Base-by-base conservation (phyloP, 768 basidiomycete genomes). In the Russula olivacea region DNA sequence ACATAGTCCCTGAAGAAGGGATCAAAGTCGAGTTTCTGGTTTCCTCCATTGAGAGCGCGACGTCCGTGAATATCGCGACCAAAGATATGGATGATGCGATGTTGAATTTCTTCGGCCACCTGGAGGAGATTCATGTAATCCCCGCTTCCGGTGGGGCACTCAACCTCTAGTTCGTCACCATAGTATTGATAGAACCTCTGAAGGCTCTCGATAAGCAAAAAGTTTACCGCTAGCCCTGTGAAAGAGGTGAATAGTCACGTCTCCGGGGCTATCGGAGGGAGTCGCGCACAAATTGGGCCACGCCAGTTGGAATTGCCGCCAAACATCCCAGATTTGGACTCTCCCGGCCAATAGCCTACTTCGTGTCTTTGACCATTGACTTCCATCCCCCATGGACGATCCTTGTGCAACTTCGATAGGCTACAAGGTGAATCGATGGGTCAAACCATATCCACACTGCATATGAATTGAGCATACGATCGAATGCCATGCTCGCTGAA, bases 171-270 rank as follows among this genome's bases (percentile, higher is more conserved):
- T 23, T 90, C 87, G 60, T 93, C 88, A 2, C 97, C 97, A 68
- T 97, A 98, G 75, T 98, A 99, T 70, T 96, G 93, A 74, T 98
- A 89, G 81, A 98, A 98, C 23, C 97, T 83, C 74, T 98, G 97
- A 58, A 99, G 80, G 72, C 89, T 92, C 75, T 98, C 96, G 66
- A 98, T 97, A 56, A 98, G 81, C 59, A 99, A 72, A 78, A 97
- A 97, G 74, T 96, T 98, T 58, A 93, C 91, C 10, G 97, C 94
- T 47, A 98, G 84, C 97, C 96, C 93, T 83, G 73, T 70, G 51
- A 28, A 30, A 3, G 36, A 32, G 17, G 11, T 63, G 38, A 40
- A 40, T 43, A 66, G 50, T 58, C 41, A 34, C 32, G n/a, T 28
- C 41, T 28, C 25, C 32, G n/a, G 12, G 25, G n/a, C 21, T 25